phyloP scores from a whole-genome alignment of 2,329 filamentous ascomycete genomes.

The Diaporthe caulivora region DNA sequence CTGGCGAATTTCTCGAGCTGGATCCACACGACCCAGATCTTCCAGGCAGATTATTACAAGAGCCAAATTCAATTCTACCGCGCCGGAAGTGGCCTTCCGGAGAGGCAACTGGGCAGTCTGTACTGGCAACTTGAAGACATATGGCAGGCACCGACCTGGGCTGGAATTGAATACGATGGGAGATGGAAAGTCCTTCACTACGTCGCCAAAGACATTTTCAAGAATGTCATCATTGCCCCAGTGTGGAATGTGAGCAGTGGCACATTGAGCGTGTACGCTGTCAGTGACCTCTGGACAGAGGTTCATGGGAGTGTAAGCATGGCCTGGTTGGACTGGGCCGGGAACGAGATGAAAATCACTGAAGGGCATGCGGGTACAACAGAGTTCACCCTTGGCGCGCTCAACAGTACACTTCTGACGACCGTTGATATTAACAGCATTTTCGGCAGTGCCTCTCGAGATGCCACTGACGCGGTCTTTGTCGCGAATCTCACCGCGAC shows the following conservation, averaged over 20 bases:
- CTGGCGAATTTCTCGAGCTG: constrained; percentile 71
- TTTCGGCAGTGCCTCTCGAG: constrained; percentile 18
- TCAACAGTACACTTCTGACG: constrained; percentile 61
- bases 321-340: constrained; percentile 65
- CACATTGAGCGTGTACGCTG: constrained; percentile 65
- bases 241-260: constrained; percentile 65
- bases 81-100: constrained; percentile 66
- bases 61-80: constrained; percentile 73
- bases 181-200: constrained; percentile 74
- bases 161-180: constrained; percentile 72
- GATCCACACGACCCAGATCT: constrained; percentile 72
- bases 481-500: constrained; percentile 55
- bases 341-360: constrained; percentile 51
- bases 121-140: constrained; percentile 77
- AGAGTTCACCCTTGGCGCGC: constrained; percentile 59
- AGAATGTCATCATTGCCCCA: constrained; percentile 69
- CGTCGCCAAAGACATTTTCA: constrained; percentile 67
- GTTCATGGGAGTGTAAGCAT: constrained; percentile 60
- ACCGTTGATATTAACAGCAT: constrained; percentile 37
- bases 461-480: constrained; percentile 46
- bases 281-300: constrained; percentile 67
- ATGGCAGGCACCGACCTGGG: constrained; percentile 75
- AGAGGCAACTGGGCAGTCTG: constrained; percentile 69
- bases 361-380: constrained; percentile 49
- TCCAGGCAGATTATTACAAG: constrained; percentile 73